Base-by-base conservation (phyloP, 805 yeast species). In the Starmerella floricola region DNA sequence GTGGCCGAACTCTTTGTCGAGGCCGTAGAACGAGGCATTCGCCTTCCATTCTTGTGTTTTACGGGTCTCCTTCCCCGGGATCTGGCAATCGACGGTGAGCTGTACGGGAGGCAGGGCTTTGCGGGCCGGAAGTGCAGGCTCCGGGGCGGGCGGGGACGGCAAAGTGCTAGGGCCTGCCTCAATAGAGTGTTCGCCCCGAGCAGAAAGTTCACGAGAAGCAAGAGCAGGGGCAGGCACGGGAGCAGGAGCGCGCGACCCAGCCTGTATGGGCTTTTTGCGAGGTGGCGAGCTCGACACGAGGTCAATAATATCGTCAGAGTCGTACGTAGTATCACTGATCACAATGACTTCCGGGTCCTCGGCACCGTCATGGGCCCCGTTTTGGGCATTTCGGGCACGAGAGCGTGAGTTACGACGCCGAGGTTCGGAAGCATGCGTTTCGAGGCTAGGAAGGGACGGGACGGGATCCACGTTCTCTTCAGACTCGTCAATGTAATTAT, bases 41-140 rank as follows among this genome's bases (percentile, higher is more conserved):
- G 34, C 20, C 11, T n/a, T 15, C 42, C 43, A 34, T 3, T 6
- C 15, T 4, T 31, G 6, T 2, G 15, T 26, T 12, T n/a, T 17
- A 2, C 10, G 6, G 8, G 6, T 3, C 17, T 43, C 41, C 4
- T 36, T 34, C 21, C 36, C 38, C n/a, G 50, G 50, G 12, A 36
- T 20, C 6, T 34, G 24, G 6, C 38, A 34, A 6, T 33, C 12
- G 11, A 43, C 17, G 4, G 13, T 20, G 15, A 36, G 19, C 12
- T 3, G 8, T 8, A 36, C 18, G 16, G 16, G 16, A 8, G 13
- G 13, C 29, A 27, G 29, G 12, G 13, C 13, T 11, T 27, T 27
- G 12, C 12, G 11, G 11, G 29, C 12, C 13, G 29, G 11, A 11
- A 27, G 29, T 27, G 29, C 12, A 11, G 11, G 11, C 12, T 11